A percentile compares a stretch with the other conserved stretches of the same genome.
These are phyloP conservation scores for Aegilops speltoides DNA, from an alignment of 176 grass and related monocot genomes.

Conservation along the genomic window DNA sequence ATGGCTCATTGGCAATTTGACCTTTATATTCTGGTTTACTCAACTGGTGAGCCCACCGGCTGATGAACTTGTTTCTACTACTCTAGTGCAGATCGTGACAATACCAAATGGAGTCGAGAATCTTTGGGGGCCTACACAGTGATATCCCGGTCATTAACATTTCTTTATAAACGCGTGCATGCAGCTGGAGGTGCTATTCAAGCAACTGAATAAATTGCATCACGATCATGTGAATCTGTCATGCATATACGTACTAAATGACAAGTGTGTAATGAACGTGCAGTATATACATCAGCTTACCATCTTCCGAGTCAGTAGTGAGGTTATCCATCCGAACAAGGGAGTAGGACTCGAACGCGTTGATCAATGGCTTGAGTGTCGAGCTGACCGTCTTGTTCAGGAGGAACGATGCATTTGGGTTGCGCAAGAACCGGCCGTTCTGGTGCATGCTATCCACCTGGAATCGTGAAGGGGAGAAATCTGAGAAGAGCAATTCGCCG, in stretches of 20 bases:
- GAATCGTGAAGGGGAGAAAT: background rate
- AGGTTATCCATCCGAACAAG: too few relatives aligned
- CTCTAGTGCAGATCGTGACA: background rate
- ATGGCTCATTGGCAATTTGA: background rate
- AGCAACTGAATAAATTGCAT: background rate
- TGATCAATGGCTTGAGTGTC: too few relatives aligned
- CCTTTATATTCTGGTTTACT: background rate
- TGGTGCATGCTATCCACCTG: too few relatives aligned
- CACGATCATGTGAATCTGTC: background rate
- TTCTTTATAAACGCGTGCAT: too few relatives aligned
- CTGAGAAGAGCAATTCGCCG: rapidly evolving
- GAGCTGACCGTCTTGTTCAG: too few relatives aligned
- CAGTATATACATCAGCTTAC: background rate
- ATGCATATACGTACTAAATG: background rate
- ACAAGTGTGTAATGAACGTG: background rate
- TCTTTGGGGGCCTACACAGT: background rate
- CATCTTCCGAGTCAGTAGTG: too few relatives aligned
- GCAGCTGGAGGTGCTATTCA: too few relatives aligned
- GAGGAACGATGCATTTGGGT: too few relatives aligned
- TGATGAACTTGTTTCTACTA: background rate
- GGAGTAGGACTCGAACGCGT: rapidly evolving
- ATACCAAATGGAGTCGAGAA: background rate
- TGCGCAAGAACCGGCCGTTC: too few relatives aligned
- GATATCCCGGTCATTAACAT: background rate
- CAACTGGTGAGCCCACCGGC: background rate